Percentiles rank a stretch among this genome's conserved stretches.
Evolutionary conservation across 2,329 filamentous ascomycete genomes (phyloP).

Genomic region (Monosporascus sp.): DNA sequence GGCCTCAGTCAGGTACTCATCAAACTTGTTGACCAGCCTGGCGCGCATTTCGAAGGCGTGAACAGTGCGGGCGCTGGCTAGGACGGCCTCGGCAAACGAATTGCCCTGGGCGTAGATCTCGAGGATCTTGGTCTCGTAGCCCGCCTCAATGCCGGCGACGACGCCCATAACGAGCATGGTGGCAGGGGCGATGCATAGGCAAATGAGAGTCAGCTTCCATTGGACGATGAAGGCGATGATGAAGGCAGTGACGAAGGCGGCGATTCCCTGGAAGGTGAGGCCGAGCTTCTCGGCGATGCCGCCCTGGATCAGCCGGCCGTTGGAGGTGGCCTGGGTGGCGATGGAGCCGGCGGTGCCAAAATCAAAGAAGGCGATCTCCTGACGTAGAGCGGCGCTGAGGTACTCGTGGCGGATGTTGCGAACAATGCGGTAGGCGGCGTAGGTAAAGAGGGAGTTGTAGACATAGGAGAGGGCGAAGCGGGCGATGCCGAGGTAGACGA

Average conservation of each 20-base stretch:
- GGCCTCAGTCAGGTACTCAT: conserved; percentile 31
- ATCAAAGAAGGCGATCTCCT: conserved; percentile 36
- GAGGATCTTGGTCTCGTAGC: conserved; percentile 1
- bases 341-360: conserved; percentile 23
- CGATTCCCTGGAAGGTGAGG: conserved; percentile 32
- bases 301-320: conserved; percentile 33
- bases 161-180: conserved; percentile 32
- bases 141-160: conserved; percentile 27
- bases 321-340: conserved; percentile 34
- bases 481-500: too few species aligned
- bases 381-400: conserved; percentile 34
- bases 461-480: conserved; percentile 8
- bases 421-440: conserved; percentile 37
- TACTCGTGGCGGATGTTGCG: conserved; percentile 25
- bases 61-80: conserved; percentile 33
- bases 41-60: conserved; percentile 37
- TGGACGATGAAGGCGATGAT: conserved; percentile 33
- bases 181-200: conserved; percentile 3
- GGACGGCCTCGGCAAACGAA: conserved; percentile 30
- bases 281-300: conserved; percentile 36
- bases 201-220: conserved; percentile 39
- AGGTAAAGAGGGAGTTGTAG: conserved; percentile 29
- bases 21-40: conserved; percentile 33
- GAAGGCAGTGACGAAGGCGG: conserved; percentile 34
- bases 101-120: conserved; percentile 28